Evolutionary conservation across 305 asterid species (phyloP), one percentile per base, ranked within the genome.

Genomic region (Ajuga reptans): DNA sequence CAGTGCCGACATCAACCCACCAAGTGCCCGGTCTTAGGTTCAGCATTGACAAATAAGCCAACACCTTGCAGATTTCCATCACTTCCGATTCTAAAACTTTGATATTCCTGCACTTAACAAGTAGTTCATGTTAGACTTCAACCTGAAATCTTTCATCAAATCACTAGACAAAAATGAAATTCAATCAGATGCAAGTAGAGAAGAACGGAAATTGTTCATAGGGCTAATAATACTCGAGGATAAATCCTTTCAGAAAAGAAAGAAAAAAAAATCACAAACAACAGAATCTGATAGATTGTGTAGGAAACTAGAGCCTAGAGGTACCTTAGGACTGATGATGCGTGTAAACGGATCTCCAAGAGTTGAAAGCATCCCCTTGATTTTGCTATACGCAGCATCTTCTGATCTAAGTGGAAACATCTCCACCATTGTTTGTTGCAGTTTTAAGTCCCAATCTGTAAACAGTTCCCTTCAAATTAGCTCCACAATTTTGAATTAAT

Each of bases 51-150:
- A 77, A 90, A 92, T 76, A 92, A 72, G 54, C 97, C 98, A 74
- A 92, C 98, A 2, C 98, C 98, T 82, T 92, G 98, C 82, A 92
- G 75, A 72, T 92, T 92, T 52, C 98, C 98, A 59, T 92, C 96
- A 63, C 93, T 92, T 68, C 98, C 96, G 41, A 90, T 88, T 71
- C 96, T 81, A 72, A 92, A 92, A 76, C 85, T 88, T 81, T 85
- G 97, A 71, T 92, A 92, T 77, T 92, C 98, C 98, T 90, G 89
- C 80, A 72, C 11, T 15, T 18, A 68, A 63, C 43, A 71, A 52
- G 6, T 33, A 64, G 29, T 50, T 15, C n/a, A 52, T 47, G 11
- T 64, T 59, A 64, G 51, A 18, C 60, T 14, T 15, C 21, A 6
- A 27, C 10, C 64, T 54, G 18, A 2, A 54, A 18, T 4, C 15